A percentile compares a stretch with the other conserved stretches of the same genome.
phyloP scores from a whole-genome alignment of 768 basidiomycete genomes.

The Xerocomus potaroensis region DNA sequence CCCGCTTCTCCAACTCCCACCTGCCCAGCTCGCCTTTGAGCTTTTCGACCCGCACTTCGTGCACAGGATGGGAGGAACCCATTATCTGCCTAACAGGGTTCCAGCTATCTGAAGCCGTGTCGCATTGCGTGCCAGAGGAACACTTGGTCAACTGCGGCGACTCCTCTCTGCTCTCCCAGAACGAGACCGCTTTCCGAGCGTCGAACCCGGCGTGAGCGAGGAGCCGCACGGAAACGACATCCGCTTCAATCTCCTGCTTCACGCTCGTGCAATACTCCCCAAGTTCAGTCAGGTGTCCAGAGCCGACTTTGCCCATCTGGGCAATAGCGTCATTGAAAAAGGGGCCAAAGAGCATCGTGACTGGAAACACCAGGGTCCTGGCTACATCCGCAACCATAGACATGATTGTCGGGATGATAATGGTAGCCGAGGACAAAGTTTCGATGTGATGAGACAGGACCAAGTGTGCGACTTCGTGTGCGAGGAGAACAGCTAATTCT shows the following conservation, averaged over 20 bases:
- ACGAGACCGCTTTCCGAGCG: constrained; percentile 71
- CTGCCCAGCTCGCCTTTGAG: constrained; percentile 41
- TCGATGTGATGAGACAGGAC: constrained; percentile 89
- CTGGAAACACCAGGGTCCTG: constrained; percentile 76
- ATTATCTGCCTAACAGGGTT: constrained; percentile 29
- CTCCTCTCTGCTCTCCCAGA: constrained; percentile 69
- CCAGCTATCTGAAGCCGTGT: constrained; percentile 5
- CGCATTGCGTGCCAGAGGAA: constrained; percentile 14
- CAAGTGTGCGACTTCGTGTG: constrained; percentile 93
- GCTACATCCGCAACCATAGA: constrained; percentile 74
- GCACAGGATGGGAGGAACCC: constrained; percentile 44
- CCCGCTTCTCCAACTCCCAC: constrained; percentile 40
- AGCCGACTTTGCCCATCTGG: constrained; percentile 70
- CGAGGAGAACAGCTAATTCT: constrained; percentile 84
- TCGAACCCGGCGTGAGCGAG: constrained; percentile 91
- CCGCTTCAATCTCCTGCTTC: constrained; percentile 89
- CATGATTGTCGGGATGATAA: constrained; percentile 76
- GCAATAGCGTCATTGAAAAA: constrained; percentile 94
- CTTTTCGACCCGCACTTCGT: constrained; percentile 38
- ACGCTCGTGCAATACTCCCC: constrained; percentile 75
- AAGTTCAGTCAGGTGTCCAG: constrained; percentile 67
- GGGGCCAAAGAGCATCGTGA: constrained; percentile 90
- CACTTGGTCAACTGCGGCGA: constrained; percentile 15
- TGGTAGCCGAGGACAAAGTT: constrained; percentile 78
- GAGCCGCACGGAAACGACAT: constrained; percentile 83